Evolutionary conservation across 352 stramenopile genomes (phyloP).

Genomic region (Globisporangium carolinianum): DNA sequence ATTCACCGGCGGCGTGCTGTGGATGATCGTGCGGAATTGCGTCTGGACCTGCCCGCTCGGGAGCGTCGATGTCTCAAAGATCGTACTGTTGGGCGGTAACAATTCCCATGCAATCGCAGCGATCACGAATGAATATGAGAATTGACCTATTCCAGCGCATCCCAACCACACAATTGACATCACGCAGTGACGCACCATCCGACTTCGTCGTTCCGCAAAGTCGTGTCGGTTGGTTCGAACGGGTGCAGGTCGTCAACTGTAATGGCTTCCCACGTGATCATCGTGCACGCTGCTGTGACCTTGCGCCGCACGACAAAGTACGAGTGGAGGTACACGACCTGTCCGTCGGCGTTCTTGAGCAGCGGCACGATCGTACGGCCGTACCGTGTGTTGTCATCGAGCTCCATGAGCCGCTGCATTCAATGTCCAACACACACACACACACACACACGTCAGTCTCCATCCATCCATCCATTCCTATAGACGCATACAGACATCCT

Average conservation of each 20-base stretch:
- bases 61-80: slow-evolving; percentile 48
- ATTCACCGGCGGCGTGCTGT: slow-evolving; percentile 56
- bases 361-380: slow-evolving; percentile 66
- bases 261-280: slow-evolving; percentile 72
- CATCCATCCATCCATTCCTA: background rate
- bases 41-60: slow-evolving; percentile 45
- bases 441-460: background rate
- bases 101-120: too few relatives aligned
- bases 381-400: slow-evolving; percentile 74
- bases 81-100: slow-evolving; percentile 27
- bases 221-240: slow-evolving; percentile 44
- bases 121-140: too few relatives aligned
- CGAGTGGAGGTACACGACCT: slow-evolving; percentile 71
- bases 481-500: background rate
- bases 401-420: slow-evolving; percentile 55
- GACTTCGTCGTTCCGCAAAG: slow-evolving; percentile 70
- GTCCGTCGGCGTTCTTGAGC: slow-evolving; percentile 51
- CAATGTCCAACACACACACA: background rate
- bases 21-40: slow-evolving; percentile 58
- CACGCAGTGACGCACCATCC: slow-evolving; percentile 39
- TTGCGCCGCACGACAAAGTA: slow-evolving; percentile 66
- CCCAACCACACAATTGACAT: background rate
- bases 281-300: slow-evolving; percentile 43
- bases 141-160: too few relatives aligned
- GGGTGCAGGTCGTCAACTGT: slow-evolving; percentile 61